Conservation (phyloP, 257 asterid species). For the Phtheirospermum japonicum region DNA sequence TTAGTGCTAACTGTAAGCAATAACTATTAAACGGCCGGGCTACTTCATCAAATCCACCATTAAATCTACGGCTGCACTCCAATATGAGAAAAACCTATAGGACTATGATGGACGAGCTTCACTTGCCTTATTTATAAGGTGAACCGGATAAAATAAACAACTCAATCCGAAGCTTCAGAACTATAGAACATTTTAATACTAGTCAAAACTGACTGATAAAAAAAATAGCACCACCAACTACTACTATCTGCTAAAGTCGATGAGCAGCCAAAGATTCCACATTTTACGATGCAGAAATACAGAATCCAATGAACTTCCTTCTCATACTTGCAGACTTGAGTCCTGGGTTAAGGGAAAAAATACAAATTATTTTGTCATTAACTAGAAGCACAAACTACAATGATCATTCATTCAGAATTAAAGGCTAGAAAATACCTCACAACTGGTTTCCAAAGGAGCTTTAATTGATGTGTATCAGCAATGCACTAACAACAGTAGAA, state of each 20-base stretch:
- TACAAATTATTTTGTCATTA: conserved; percentile 14
- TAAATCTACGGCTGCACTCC: conserved; percentile 36
- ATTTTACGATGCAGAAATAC: conserved; percentile 12
- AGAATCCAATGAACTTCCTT: conserved; percentile 32
- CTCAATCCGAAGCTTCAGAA: conserved; percentile 29
- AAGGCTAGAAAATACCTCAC: conserved; percentile 43
- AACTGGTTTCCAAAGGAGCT: conserved; percentile 38
- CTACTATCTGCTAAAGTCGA: conserved; percentile 31
- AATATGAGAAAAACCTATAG: conserved; percentile 35
- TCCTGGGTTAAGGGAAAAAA: conserved; percentile 29
- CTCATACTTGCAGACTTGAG: conserved; percentile 36
- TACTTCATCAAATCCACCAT: conserved; percentile 53
- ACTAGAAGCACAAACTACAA: conserved; percentile 14
- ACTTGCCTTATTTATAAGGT: conserved; percentile 46
- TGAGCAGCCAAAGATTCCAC: conserved; percentile 34
- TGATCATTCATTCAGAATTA: conserved; percentile 4
- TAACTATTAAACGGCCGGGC: conserved; percentile 39
- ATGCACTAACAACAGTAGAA: conserved; percentile 40
- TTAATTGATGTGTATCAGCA: conserved; percentile 34
- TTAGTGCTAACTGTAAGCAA: conserved; percentile 30
- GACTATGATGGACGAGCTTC: conserved; percentile 42
- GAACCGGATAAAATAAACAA: conserved; percentile 22
- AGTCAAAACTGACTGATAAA: conserved; percentile 28
- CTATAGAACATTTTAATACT: conserved; percentile 39
- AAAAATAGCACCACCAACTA: conserved; percentile 32